phyloP scores from a whole-genome alignment of 2,329 filamentous ascomycete genomes.

The Pestalotiopsis sp. region DNA sequence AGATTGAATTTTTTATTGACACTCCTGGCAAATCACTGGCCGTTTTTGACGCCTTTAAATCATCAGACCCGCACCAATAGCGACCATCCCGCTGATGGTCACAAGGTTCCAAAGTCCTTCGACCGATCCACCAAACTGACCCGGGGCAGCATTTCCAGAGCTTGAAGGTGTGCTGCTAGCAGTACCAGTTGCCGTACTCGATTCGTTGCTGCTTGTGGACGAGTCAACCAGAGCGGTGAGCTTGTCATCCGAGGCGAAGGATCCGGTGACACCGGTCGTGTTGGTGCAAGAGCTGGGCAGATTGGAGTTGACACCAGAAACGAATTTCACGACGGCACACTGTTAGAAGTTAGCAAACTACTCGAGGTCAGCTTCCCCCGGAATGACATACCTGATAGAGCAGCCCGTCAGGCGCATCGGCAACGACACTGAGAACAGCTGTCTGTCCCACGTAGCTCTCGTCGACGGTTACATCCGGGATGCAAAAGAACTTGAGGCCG shows the following conservation, averaged over 20 bases:
- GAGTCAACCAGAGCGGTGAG: slow-evolving; percentile 33
- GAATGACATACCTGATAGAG: slow-evolving; percentile 53
- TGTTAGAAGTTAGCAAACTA: slow-evolving; percentile 26
- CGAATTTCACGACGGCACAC: slow-evolving; percentile 60
- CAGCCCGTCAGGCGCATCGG: slow-evolving; percentile 55
- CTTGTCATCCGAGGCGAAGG: slow-evolving; percentile 31
- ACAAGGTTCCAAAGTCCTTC: neutral
- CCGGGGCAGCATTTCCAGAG: neutral
- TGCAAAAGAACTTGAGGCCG: slow-evolving; percentile 57
- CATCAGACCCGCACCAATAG: slow-evolving; percentile 3
- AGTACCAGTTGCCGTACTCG: neutral
- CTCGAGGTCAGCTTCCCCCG: too few relatives aligned
- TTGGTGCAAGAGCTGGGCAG: slow-evolving; percentile 39
- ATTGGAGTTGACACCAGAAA: slow-evolving; percentile 39
- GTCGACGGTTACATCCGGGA: slow-evolving; percentile 50
- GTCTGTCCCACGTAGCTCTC: slow-evolving; percentile 54
- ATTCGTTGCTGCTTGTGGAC: neutral
- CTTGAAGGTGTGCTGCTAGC: slow-evolving; percentile 3
- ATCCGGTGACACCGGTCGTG: slow-evolving; percentile 33
- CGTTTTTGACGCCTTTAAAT: neutral
- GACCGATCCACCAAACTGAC: neutral
- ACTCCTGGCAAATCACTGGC: neutral
- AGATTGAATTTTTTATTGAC: neutral
- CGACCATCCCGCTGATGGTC: slow-evolving; percentile 1
- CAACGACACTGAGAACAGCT: slow-evolving; percentile 56